A percentile compares a stretch with the other conserved stretches of the same genome.
These are phyloP conservation scores for Colletotrichum simmondsii DNA, from an alignment of 2,329 filamentous ascomycete species.

Conservation along the genomic window DNA sequence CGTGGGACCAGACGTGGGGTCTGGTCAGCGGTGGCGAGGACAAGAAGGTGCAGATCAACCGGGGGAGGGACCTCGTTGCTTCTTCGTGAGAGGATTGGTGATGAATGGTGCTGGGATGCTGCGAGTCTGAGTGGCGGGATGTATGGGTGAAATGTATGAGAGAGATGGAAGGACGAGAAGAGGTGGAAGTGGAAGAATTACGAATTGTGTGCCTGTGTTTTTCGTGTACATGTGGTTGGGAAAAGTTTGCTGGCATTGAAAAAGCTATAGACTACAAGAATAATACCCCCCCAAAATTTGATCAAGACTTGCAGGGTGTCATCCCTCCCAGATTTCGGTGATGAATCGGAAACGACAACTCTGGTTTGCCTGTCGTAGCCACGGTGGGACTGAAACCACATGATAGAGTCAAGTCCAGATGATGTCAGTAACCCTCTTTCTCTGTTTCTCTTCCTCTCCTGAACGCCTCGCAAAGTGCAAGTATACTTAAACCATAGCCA, in stretches of 20 bases:
- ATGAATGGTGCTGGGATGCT: background rate
- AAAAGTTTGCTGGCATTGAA: constrained; percentile 31
- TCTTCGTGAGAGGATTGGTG: constrained; percentile 40
- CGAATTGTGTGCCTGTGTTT: background rate
- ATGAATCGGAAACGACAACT: background rate
- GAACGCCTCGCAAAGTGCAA: constrained; percentile 22
- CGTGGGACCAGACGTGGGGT: constrained; percentile 86
- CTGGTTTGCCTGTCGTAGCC: background rate
- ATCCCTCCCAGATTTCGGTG: background rate
- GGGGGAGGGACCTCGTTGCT: constrained; percentile 64
- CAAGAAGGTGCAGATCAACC: constrained; percentile 93
- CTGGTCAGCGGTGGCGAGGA: constrained; percentile 95
- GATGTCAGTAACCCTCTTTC: background rate
- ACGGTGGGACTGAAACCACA: background rate
- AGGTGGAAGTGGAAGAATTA: background rate
- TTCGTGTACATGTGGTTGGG: constrained; percentile 24
- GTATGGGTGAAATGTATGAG: background rate
- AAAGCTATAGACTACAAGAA: constrained; percentile 34
- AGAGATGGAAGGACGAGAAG: background rate
- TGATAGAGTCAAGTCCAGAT: background rate
- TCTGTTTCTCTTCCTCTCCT: background rate
- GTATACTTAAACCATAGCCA: background rate
- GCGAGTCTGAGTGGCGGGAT: background rate
- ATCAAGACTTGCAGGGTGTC: background rate
- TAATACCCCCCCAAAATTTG: constrained; percentile 29